Evolutionary conservation across 179 eudicot species (phyloP).

Genomic region (Silene noctiflora): DNA sequence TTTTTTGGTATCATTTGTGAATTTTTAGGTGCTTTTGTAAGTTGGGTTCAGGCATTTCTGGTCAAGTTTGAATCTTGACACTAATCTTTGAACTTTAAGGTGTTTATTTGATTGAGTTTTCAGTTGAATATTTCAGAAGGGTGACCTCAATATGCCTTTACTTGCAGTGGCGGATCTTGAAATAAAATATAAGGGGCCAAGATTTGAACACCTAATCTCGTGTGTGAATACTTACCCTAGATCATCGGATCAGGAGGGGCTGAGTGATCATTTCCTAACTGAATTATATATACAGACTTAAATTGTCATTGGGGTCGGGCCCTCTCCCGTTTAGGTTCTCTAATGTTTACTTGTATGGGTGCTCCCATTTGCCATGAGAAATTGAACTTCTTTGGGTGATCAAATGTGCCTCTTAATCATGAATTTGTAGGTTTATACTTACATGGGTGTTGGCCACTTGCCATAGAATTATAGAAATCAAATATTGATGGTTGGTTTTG

Average conservation of each 20-base stretch:
- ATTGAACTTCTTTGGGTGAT: neutral
- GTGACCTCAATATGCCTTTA: neutral
- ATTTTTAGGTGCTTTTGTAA: neutral
- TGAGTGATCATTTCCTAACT: too few relatives aligned
- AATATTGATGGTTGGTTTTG: slow-evolving; percentile 20
- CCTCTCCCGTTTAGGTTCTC: neutral
- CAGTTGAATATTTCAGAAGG: neutral
- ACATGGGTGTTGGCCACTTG: neutral
- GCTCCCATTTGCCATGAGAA: neutral
- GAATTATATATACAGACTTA: too few relatives aligned
- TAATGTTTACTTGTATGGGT: neutral
- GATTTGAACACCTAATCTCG: too few relatives aligned
- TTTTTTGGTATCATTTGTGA: neutral
- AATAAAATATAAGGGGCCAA: too few relatives aligned
- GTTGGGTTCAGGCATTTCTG: neutral
- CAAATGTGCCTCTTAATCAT: too few relatives aligned
- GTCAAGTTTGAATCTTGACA: neutral
- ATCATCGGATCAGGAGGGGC: too few relatives aligned
- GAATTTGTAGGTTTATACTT: neutral
- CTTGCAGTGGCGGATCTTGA: too few relatives aligned
- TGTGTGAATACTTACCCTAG: too few relatives aligned
- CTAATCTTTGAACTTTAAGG: neutral
- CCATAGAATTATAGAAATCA: neutral
- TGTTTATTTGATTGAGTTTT: neutral
- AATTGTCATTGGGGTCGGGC: too few relatives aligned